Conservation (phyloP, 225 moss, liverwort and hornwort genomes). For the Takakia lepidozioides region DNA sequence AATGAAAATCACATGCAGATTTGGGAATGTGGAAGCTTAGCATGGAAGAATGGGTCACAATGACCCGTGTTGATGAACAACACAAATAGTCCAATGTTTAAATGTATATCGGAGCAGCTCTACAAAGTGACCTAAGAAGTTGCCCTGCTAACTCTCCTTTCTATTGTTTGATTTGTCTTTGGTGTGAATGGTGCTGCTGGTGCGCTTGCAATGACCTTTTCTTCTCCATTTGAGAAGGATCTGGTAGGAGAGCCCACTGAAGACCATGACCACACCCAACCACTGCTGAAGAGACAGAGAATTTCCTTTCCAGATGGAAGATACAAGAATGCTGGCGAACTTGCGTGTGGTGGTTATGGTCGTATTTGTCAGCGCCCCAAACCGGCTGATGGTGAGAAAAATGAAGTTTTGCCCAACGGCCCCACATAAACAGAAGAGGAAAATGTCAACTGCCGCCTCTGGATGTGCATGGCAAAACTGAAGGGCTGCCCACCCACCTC, state of each 20-base stretch:
- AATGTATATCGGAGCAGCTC: no score
- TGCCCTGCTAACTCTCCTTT: no score
- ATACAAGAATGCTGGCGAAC: conserved; percentile 49
- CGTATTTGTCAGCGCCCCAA: conserved; percentile 88
- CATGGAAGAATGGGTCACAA: no score
- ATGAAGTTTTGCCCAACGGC: conserved; percentile 99
- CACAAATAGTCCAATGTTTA: no score
- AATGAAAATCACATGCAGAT: no score
- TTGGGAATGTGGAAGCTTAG: no score
- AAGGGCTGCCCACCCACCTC: conserved; percentile 75
- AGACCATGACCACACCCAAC: conserved; percentile 44
- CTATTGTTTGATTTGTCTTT: no score
- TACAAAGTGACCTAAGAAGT: no score
- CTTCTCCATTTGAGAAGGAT: conserved; percentile 30
- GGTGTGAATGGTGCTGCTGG: no score
- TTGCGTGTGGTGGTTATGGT: conserved; percentile 54
- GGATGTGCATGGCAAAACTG: conserved; percentile 68
- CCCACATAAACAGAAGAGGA: conserved; percentile 87
- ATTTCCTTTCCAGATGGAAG: conserved; percentile 47
- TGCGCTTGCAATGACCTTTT: no score
- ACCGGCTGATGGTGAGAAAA: conserved; percentile 85
- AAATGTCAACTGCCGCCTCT: conserved; percentile 75
- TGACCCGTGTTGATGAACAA: no score
- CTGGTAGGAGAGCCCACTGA: conserved; percentile 34
- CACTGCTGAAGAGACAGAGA: conserved; percentile 35